phyloP scores from a whole-genome alignment of 805 yeast genomes.

The Clavispora carvajalis region DNA sequence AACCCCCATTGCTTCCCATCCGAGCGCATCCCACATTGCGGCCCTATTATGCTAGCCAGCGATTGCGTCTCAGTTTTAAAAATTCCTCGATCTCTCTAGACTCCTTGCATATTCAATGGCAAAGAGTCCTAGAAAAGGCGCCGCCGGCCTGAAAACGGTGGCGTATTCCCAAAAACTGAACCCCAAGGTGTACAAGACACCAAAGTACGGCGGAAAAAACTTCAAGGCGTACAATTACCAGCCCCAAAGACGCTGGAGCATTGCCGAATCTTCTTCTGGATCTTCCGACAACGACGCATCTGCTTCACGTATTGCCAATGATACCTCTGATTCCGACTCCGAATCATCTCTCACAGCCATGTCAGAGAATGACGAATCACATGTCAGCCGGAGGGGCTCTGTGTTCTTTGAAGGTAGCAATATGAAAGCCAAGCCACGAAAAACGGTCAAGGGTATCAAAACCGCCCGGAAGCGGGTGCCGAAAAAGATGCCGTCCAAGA shows the following conservation, averaged over 20 bases:
- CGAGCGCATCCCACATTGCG: neutral
- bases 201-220: conserved; percentile 29
- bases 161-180: conserved; percentile 9
- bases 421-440: neutral
- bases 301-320: neutral
- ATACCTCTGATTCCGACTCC: conserved; percentile 19
- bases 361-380: conserved; percentile 15
- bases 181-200: conserved; percentile 10
- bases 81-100: conserved; percentile 4
- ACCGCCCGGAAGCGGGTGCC: conserved; percentile 10
- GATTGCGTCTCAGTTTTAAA: conserved; percentile 4
- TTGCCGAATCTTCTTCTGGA: conserved; percentile 28
- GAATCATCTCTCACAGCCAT: conserved; percentile 40
- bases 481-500: neutral
- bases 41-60: conserved; percentile 4
- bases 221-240: conserved; percentile 20
- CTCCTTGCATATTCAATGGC: conserved; percentile 18
- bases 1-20: neutral
- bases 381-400: conserved; percentile 11
- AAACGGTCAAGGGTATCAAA: conserved; percentile 8
- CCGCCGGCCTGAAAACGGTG: conserved; percentile 6
- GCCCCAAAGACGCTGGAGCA: conserved; percentile 26
- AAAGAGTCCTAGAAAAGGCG: conserved; percentile 27
- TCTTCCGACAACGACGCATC: conserved; percentile 19
- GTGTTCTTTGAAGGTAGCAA: conserved; percentile 6